Evolutionary conservation across 2,329 filamentous ascomycete species (phyloP).

Genomic region (Stagonosporopsis cucurbitacearum): DNA sequence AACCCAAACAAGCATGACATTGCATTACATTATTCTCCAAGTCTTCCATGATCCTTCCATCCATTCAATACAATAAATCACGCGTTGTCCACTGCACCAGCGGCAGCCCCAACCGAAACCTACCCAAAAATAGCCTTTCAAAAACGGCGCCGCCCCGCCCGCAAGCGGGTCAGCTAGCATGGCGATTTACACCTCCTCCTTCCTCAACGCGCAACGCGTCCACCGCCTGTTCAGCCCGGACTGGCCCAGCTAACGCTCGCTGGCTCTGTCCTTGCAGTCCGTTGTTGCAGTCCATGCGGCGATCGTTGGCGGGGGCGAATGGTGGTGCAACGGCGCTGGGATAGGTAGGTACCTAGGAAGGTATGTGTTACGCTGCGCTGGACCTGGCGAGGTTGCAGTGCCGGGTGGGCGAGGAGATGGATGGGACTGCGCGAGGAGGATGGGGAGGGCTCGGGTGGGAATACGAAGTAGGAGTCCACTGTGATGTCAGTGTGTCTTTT

Average conservation of each 20-base stretch:
- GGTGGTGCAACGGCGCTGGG: neutral
- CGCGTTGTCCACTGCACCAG: too few species aligned
- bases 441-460: neutral
- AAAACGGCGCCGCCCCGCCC: constrained; percentile 3
- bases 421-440: too few species aligned
- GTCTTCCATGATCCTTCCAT: too few species aligned
- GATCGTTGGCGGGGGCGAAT: neutral
- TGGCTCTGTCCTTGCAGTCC: neutral
- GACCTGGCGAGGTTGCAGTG: neutral
- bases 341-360: too few species aligned
- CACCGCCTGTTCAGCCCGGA: neutral
- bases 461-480: neutral
- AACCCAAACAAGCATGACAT: too few species aligned
- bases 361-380: too few species aligned
- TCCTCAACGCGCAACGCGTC: constrained; percentile 1
- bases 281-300: neutral
- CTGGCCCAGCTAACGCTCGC: neutral
- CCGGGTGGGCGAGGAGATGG: neutral
- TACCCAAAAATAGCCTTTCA: constrained; percentile 4
- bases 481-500: neutral
- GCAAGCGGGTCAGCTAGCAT: neutral
- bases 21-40: too few species aligned
- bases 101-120: neutral
- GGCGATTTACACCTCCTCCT: constrained; percentile 7
- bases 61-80: too few species aligned